Conservation (phyloP, 305 asterid genomes). For the Fraxinus nigra region DNA sequence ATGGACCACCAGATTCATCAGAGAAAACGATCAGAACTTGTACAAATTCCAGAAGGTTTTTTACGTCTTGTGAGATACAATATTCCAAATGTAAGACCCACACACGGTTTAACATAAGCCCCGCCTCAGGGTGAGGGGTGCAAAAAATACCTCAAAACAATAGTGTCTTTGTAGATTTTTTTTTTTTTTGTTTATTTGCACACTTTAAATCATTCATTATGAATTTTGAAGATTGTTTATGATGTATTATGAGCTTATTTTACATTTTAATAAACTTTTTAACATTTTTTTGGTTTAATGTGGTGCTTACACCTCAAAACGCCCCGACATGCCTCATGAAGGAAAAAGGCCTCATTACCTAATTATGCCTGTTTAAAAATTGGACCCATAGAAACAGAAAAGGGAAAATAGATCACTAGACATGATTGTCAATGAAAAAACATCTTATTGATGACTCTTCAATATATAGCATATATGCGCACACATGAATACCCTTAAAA, state of each 20-base stretch:
- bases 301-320: neutral
- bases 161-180: neutral
- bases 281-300: neutral
- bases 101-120: neutral
- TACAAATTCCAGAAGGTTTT: neutral
- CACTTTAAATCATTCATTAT: neutral
- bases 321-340: neutral
- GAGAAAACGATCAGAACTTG: neutral
- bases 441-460: neutral
- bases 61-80: neutral
- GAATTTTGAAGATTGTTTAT: neutral
- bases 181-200: neutral
- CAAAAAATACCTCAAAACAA: neutral
- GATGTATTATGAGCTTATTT: neutral
- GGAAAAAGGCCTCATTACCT: neutral
- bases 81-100: neutral
- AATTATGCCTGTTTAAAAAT: neutral
- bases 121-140: neutral
- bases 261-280: neutral
- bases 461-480: neutral
- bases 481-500: neutral
- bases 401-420: neutral
- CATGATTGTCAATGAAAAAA: neutral
- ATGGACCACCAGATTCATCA: neutral
- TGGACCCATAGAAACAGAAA: neutral